Evolutionary conservation across 495 filamentous ascomycete genomes (phyloP), one percentile per base, ranked within the genome.

Genomic region (Choiromyces venosus): DNA sequence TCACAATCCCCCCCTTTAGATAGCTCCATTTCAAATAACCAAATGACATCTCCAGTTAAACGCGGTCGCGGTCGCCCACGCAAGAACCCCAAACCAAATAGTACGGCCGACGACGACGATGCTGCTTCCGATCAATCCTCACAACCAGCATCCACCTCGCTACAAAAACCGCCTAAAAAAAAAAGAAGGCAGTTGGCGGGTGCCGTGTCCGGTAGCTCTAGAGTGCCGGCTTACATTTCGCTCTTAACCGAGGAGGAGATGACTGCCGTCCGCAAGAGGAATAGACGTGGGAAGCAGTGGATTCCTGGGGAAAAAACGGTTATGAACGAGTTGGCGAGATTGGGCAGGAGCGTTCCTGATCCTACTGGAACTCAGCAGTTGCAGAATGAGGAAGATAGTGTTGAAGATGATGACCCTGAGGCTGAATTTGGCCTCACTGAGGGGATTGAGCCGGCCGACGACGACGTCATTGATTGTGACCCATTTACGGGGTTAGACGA

Each of bases 261-360:
- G 37, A 42, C 68, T 4, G 73, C 73, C 25, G 21, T 74, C 19
- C 68, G 67, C 37, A 39, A 37, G 36, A n/a, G 73, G 38, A 37
- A 71, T 38, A 36, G 73, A 33, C 66, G 46, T 29, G 61, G 69
- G 64, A 42, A 66, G 35, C 21, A 37, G 25, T 76, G 74, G 74
- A 66, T 76, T 12, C 74, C 74, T 14, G 21, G 61, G 12, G 73
- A 74, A 46, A 35, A 37, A 12, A 52, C 73, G 25, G 69, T 74
- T 10, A 29, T 19, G 74, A 74, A 66, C 16, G 71, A 76, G 61
- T 56, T 74, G 10, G 71, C 18, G 14, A 68, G 66, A 29, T 25
- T 70, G 39, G 52, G 73, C 3, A 46, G 66, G 25, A 37, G 69
- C 29, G 39, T 56, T 33, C 52, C 52, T 29, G 25, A 61, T 61